Base-by-base conservation (phyloP, 1,284 basidiomycete genomes). In the Microbotryum scabiosae region DNA sequence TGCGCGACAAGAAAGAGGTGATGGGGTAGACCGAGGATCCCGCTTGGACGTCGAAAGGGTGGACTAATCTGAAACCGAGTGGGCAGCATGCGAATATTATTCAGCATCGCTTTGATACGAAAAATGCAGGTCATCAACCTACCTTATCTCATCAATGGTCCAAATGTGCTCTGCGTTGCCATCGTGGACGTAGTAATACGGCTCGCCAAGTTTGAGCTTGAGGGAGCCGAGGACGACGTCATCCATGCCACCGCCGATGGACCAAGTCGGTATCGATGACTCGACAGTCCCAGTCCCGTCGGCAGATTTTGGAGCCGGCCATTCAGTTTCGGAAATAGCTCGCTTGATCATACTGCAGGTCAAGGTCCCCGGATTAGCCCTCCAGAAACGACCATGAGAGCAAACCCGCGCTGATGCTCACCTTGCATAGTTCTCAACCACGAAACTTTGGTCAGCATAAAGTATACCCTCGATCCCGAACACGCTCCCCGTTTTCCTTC, bases 151-250 rank as follows among this genome's bases (percentile, higher is more conserved):
- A 63, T 88, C 84, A 28, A 90, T 67, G 20, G 85, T 80, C 44
- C 87, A 71, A 71, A 84, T 85, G 70, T 90, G 88, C 67, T 89
- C 87, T 69, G 86, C 89, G 68, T 82, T 84, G 26, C 88, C 88
- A 60, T 82, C 80, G 70, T 90, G 88, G 21, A 89, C 75, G 59
- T 88, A 76, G 82, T 85, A 88, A 69, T 90, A 90, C 1, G 88
- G 88, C 69, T 86, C 79, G 65, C 64, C 61, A 16, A 66, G 18
- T 8, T 55, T 47, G 23, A 68, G 23, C 16, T 36, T 16, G 10
- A 68, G 28, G 4, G 56, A 57, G 4, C 62, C 65, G 10, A 66
- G 44, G 45, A 26, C 53, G 2, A 55, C 51, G 9, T 59, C 44
- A 18, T 56, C 36, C 50, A 61, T 56, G 7, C 49, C 5, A 28